Percentiles rank a stretch among this genome's conserved stretches.
These are phyloP conservation scores for Rheum nobile DNA, from an alignment of 148 eudicot species.

Conservation along the genomic window DNA sequence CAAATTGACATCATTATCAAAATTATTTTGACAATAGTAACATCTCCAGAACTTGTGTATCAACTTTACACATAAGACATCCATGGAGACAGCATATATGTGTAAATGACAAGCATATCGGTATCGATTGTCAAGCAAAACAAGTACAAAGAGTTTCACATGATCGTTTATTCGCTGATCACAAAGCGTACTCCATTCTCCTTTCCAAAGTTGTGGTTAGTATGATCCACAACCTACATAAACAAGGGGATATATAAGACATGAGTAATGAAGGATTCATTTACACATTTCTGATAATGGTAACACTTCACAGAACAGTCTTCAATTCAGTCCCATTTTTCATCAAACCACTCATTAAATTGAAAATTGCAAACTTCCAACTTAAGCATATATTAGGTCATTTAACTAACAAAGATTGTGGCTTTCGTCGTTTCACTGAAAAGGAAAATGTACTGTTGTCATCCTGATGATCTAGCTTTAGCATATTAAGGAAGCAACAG, in stretches of 20 bases:
- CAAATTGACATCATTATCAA: neutral
- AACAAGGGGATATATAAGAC: neutral
- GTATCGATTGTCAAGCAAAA: neutral
- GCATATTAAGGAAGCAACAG: neutral
- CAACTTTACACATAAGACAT: neutral
- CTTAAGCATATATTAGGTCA: neutral
- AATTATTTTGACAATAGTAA: neutral
- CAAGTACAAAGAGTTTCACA: neutral
- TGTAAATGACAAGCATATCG: neutral
- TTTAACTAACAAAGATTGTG: neutral
- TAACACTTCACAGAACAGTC: neutral
- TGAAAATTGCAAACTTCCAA: neutral
- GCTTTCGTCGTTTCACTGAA: neutral
- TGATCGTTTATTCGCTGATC: neutral
- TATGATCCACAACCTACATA: neutral
- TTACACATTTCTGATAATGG: neutral
- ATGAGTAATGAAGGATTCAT: neutral
- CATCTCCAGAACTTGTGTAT: neutral
- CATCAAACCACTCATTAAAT: neutral
- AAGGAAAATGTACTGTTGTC: neutral
- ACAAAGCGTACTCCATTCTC: neutral
- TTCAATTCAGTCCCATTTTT: neutral
- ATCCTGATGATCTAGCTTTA: neutral
- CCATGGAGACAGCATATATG: too few relatives aligned
- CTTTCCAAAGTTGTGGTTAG: neutral